Base-by-base conservation (phyloP, 169 alveolate species). In the Eimeria zaria region DNA sequence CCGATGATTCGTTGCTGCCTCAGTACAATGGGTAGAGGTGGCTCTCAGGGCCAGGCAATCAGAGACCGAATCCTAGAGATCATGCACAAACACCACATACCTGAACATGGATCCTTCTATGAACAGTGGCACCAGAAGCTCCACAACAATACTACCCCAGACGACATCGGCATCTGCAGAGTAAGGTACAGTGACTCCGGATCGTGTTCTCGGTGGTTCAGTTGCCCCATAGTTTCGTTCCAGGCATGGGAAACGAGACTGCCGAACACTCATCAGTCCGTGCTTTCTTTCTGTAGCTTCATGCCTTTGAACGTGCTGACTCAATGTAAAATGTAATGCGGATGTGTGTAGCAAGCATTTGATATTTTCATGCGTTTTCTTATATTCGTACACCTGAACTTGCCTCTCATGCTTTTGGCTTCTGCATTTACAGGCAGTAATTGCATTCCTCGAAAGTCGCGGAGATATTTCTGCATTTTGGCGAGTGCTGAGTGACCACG, bases 101-200 rank as follows among this genome's bases (percentile, higher is more conserved):
- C 98, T 67, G 98, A 97, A 90, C 95, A 92, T 48, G 98, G 98
- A 9, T 97, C 97, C 85, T 99, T 98, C 97, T 98, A 98, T 97
- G 99, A 99, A 84, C 99, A 99, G 97, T 99, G 99, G 99, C 99
- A 99, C 97, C 99, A 99, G 97, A 99, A 99, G 96, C 97, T 99
- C 69, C 99, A 99, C 97, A 99, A 99, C 97, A 99, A 99, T 96
- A 99, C 99, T 83, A 98, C 99, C 33, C 99, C 99, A 0, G 99
- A 98, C 95, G 99, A 99, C 97, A 98, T 99, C 83, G 98, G 98
- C 76, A 99, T 99, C 76, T 93, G 96, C 88, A 88, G 67, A 55
- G 96, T 83, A 36, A 30, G 88, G 30, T n/a, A 1, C 55, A 20
- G 60, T 60, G 24, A 4, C 58, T 64, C 20, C 53, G 48, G 0